Evolutionary conservation across 257 asterid genomes (phyloP).

Genomic region (Leptodermis oblonga): DNA sequence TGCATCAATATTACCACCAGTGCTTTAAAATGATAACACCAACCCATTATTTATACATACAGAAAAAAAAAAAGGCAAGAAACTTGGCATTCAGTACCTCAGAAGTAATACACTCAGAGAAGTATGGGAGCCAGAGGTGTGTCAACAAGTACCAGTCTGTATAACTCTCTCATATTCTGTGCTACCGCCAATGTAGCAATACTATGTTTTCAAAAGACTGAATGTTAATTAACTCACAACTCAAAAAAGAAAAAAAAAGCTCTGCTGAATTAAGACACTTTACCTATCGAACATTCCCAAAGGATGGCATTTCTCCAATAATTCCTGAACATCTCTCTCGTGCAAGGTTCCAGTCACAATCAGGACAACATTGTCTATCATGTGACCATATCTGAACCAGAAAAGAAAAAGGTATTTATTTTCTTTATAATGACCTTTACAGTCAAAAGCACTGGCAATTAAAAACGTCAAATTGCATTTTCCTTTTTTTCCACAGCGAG

Average conservation of each 20-base stretch:
- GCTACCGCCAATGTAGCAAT: slow-evolving; percentile 94
- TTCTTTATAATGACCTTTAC: not conserved
- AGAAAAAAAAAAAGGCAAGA: not conserved
- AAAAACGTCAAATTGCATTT: not conserved
- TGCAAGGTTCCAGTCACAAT: slow-evolving; percentile 96
- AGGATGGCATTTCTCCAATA: slow-evolving; percentile 95
- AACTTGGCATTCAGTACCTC: slow-evolving; percentile 50
- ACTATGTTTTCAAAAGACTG: slow-evolving; percentile 38
- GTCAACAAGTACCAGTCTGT: slow-evolving; percentile 91
- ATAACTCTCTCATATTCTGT: slow-evolving; percentile 93
- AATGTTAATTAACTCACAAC: slow-evolving; percentile 11
- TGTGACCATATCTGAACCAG: slow-evolving; percentile 73
- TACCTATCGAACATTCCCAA: slow-evolving; percentile 98
- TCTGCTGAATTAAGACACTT: slow-evolving; percentile 12
- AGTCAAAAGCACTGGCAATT: not conserved
- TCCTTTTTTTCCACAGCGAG: not conserved
- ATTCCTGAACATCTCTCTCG: slow-evolving; percentile 94
- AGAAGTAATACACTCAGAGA: slow-evolving; percentile 90
- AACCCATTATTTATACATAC: not conserved
- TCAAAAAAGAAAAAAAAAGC: slow-evolving; percentile 6
- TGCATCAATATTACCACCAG: not conserved
- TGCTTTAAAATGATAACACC: slow-evolving; percentile 4
- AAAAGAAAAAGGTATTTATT: slow-evolving; percentile 8
- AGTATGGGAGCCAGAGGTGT: slow-evolving; percentile 96
- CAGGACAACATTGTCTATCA: slow-evolving; percentile 92